Base-by-base conservation (phyloP, 1,139 yeast genomes). In the Geotrichum australiense region DNA sequence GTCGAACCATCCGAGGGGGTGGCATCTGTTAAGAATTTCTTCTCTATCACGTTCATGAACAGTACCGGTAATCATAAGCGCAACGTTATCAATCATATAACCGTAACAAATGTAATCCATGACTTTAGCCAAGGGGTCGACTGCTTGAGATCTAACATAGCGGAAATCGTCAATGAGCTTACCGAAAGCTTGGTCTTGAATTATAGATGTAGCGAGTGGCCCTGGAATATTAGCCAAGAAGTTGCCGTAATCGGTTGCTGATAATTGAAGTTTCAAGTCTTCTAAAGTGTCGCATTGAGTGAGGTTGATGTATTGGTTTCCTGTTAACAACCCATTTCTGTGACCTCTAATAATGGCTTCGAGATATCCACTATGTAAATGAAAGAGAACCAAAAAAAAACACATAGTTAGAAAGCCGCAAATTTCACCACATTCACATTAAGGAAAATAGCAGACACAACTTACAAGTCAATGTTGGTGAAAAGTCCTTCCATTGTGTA, bases 1-100 rank as follows among this genome's bases (percentile, higher is more conserved):
- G 56, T 91, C 98, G 60, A 93, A 93, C 96, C 96, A 87, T 33
- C 99, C 99, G 52, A 93, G 70, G 1, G 98, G 98, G 60, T 91
- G 95, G 61, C 96, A 86, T 59, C 96, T 80, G 47, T 78, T 76
- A 56, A 91, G 72, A 46, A 91, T 80, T 57, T 91, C 98, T 37
- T 78, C 68, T 59, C 84, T 77, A 62, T 93, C 96, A 57, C 97
- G 76, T 57, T 89, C 95, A 59, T 93, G 98, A 49, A 91, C 76
- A 0, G 98, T 87, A 27, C 99, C 99, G 1, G 97, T 89, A 56
- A 93, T 89, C 81, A 93, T 83, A 57, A 93, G 71, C 22, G 93
- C 85, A 35, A 91, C 96, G 62, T 93, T 93, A 66, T 93, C 98
- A 60, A 93, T 93, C 99, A 93, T 93, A 66, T 93, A 93, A 10